phyloP scores from a whole-genome alignment of 1,284 basidiomycete species.

The Chiua sp. region DNA sequence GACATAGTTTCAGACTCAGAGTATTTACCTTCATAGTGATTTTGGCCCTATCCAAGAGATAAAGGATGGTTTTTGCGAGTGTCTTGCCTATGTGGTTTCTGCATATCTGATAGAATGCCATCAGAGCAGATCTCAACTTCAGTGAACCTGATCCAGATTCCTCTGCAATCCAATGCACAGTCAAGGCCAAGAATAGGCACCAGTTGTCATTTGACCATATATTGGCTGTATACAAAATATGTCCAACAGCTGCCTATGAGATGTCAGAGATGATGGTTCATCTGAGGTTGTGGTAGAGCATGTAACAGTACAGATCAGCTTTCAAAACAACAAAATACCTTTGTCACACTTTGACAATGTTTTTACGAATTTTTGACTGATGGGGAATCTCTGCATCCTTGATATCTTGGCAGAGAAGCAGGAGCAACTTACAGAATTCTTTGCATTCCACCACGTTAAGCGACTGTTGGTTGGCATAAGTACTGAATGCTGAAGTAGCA shows the following conservation, averaged over 20 bases:
- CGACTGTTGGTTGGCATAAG: no score
- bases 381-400: not conserved
- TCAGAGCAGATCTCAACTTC: not conserved
- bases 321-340: not conserved
- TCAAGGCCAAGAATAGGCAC: not conserved
- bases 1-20: no score
- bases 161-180: not conserved
- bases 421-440: not conserved
- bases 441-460: not conserved
- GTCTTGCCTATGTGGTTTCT: not conserved
- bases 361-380: not conserved
- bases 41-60: conserved; percentile 2
- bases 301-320: no score
- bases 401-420: not conserved
- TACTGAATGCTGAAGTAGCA: not conserved
- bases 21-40: not conserved
- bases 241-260: no score
- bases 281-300: no score
- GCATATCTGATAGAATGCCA: not conserved
- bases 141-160: not conserved
- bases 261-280: no score
- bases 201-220: not conserved
- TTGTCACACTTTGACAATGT: not conserved
- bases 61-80: not conserved
- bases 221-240: no score